These are phyloP conservation scores for Rostrohypoxylon terebratum DNA, from an alignment of 495 filamentous ascomycete genomes.

Conservation along the genomic window DNA sequence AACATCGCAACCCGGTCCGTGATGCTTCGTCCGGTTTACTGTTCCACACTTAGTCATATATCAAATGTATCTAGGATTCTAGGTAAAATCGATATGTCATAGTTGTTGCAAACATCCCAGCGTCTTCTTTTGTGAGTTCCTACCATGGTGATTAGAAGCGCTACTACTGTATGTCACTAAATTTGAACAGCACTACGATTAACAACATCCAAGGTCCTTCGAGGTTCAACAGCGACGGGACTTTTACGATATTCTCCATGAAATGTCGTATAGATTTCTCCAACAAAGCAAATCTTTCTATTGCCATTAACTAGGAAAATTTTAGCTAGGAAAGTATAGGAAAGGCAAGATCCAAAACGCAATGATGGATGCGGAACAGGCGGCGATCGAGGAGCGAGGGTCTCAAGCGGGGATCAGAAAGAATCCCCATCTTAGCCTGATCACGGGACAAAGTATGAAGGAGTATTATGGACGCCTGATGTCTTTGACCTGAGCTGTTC, in stretches of 20 bases:
- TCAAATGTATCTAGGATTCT: background rate
- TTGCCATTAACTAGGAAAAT: constrained; percentile 32
- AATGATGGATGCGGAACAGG: background rate
- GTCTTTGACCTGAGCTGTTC: background rate
- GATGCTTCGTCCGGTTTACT: constrained; percentile 5
- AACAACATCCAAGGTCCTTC: constrained; percentile 28
- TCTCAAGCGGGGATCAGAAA: background rate
- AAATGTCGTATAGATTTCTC: constrained; percentile 24
- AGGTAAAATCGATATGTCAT: background rate
- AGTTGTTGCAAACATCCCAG: background rate
- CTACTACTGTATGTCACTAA: constrained; percentile 1
- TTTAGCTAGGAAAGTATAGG: constrained; percentile 20
- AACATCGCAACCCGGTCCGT: constrained; percentile 16
- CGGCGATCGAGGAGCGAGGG: background rate
- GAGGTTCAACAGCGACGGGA: constrained; percentile 34
- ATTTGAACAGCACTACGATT: constrained; percentile 5
- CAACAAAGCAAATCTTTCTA: constrained; percentile 30
- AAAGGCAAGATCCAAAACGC: constrained; percentile 12
- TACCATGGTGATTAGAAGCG: background rate
- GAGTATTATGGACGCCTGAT: background rate
- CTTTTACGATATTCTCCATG: constrained; percentile 22
- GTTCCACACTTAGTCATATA: background rate
- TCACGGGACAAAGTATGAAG: background rate
- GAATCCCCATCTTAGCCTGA: background rate
- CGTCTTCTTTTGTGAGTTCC: background rate